Evolutionary conservation across 352 stramenopile species (phyloP), one percentile per base, ranked within the genome.

Genomic region (Thalassiosira livingstoniorum): DNA sequence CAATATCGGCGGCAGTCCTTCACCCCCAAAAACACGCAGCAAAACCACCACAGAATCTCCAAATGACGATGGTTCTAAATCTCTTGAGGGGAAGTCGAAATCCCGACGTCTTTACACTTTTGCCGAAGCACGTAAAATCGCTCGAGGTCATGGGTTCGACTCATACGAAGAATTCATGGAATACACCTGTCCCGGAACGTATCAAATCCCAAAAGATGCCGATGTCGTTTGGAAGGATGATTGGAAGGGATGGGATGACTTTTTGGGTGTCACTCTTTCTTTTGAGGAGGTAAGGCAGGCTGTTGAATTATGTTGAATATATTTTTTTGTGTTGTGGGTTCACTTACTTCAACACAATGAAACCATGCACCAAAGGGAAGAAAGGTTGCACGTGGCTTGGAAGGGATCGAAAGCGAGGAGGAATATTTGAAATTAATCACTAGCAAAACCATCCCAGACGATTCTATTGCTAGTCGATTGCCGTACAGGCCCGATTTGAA

Each of bases 161-260:
- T 78, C 69, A 0, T 70, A 80, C 21, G 51, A 91, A 68, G 87
- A 92, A 72, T 92, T 91, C 57, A 15, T 90, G 4, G 83, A 90
- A 0, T 92, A 92, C 69, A 61, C 63, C 27, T 92, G 87, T 74
- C 58, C 87, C 2, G 87, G 87, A 27, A 83, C 87, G 0, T 92
- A 92, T 71, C 85, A 91, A 54, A 60, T 92, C 21, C 87, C 85
- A 3, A 92, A 92, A 63, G 87, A 92, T 83, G 76, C 85, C 25
- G 63, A 91, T 57, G 62, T 86, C 29, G 74, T 92, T 35, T 92
- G 83, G 83, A 53, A 25, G 1, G 71, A 90, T 13, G 76, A 89
- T 32, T 92, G 82, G 80, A 86, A 58, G 47, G 83, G 83, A 43
- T 92, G 87, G 87, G 85, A 91, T 57, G 87, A 92, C 67, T 92